Evolutionary conservation across 345 rosid genomes (phyloP).

Genomic region (Aurinia saxatilis): DNA sequence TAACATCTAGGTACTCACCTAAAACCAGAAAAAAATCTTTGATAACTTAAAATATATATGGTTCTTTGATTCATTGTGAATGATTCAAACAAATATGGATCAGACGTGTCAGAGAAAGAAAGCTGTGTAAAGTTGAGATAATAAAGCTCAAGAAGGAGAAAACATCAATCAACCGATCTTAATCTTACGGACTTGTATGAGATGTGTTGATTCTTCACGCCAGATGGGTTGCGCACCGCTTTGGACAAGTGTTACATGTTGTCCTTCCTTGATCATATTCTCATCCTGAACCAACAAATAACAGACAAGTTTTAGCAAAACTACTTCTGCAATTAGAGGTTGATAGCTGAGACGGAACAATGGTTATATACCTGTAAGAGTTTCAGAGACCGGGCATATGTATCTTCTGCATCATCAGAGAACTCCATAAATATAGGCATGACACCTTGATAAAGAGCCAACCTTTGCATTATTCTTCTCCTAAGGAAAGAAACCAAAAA

Average conservation of each 20-base stretch:
- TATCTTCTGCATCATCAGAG: conserved; percentile 85
- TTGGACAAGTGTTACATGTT: conserved; percentile 77
- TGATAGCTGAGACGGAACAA: background rate
- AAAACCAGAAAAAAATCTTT: background rate
- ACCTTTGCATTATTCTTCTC: conserved; percentile 81
- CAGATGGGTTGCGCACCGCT: conserved; percentile 96
- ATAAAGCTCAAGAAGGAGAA: conserved; percentile 14
- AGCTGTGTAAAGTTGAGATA: background rate
- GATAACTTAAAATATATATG: conserved; percentile 13
- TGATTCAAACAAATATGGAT: conserved; percentile 11
- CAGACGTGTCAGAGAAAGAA: background rate
- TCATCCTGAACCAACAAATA: conserved; percentile 44
- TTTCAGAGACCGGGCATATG: conserved; percentile 67
- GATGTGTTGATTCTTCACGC: conserved; percentile 89
- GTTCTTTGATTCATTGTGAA: conserved; percentile 10
- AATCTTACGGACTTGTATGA: conserved; percentile 88
- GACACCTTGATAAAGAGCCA: conserved; percentile 86
- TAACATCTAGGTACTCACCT: background rate
- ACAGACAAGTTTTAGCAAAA: conserved; percentile 2
- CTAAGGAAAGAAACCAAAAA: conserved; percentile 34
- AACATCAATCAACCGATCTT: conserved; percentile 36
- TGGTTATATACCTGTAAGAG: conserved; percentile 46
- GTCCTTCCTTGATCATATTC: conserved; percentile 58
- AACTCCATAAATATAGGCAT: conserved; percentile 80
- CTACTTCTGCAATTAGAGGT: background rate